Base-by-base conservation (phyloP, 257 asterid genomes). In the Datura wrightii region DNA sequence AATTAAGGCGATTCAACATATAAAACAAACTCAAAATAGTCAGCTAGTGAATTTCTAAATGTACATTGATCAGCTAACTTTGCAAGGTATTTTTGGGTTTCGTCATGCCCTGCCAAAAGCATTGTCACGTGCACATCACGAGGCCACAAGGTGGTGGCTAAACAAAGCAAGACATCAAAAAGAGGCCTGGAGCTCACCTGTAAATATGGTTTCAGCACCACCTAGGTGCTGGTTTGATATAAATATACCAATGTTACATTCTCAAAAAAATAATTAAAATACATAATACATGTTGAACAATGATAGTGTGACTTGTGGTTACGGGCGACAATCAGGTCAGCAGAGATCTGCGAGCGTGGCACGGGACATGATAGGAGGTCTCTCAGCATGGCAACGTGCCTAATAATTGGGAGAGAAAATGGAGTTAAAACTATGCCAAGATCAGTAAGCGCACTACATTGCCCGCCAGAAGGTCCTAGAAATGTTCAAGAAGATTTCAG, bases 381-480 rank as follows among this genome's bases (percentile, higher is more conserved):
- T 74, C 60, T 74, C 53, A 41, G 41, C 79, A 69, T 48, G 19
- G 80, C 34, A 19, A 74, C 16, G 34, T 24, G 59, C 59, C 80
- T 74, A 31, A 74, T 48, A 74, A 74, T 19, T 48, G 10, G 16
- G 80, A 74, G 24, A 74, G 50, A 74, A 74, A 48, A 42, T 24
- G 19, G 37, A 48, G 79, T 19, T 50, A 74, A 74, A 74, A 74
- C 3, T 41, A 6, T 48, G 13, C 44, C 60, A 48, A 13, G 59
- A 46, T 1, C 44, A 48, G 42, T 24, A 24, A 13, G 59, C 42
- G 16, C 24, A 74, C 59, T 48, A 13, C 44, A 74, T 13, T 48
- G 1, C 5, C 42, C 0, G 60, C 7, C 13, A 1, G 60, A 48
- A 48, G 31, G 59, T 48, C 48, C 2, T 11, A 48, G 13, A 41